Percentiles rank a stretch among this genome's conserved stretches.
These are phyloP conservation scores for Nepenthes mirabilis DNA, from an alignment of 148 eudicot genomes.

Conservation along the genomic window DNA sequence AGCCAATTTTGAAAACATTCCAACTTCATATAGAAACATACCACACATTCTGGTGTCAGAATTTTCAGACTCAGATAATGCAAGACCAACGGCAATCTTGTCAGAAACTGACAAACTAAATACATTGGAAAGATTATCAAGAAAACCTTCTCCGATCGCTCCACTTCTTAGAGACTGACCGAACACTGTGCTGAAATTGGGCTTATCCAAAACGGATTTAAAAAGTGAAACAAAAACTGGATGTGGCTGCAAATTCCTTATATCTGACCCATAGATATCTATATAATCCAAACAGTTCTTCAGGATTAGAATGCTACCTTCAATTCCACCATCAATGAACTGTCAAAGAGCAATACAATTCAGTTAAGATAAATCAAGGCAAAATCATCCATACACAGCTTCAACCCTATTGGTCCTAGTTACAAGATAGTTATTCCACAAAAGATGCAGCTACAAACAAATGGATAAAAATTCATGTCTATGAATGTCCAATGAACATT, in stretches of 20 bases:
- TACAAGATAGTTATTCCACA: too few species aligned
- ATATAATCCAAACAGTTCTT: conserved; percentile 58
- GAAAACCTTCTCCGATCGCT: conserved; percentile 50
- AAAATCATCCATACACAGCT: neutral
- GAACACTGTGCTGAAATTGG: conserved; percentile 67
- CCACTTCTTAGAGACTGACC: conserved; percentile 42
- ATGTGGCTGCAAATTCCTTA: conserved; percentile 39
- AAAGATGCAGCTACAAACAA: too few species aligned
- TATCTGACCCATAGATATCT: conserved; percentile 36
- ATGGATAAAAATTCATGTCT: too few species aligned
- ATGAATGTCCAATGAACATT: too few species aligned
- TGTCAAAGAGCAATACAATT: conserved; percentile 17
- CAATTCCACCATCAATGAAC: conserved; percentile 47
- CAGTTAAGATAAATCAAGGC: neutral
- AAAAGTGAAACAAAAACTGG: conserved; percentile 51
- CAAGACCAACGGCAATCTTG: conserved; percentile 81
- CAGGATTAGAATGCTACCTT: conserved; percentile 59
- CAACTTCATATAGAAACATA: conserved; percentile 13
- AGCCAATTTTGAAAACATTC: neutral
- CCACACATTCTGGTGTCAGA: conserved; percentile 53
- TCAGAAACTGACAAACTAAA: conserved; percentile 52
- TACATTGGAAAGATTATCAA: conserved; percentile 52
- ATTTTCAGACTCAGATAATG: conserved; percentile 65
- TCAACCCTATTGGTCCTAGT: too few species aligned
- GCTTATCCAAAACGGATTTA: conserved; percentile 51